Percentiles rank a stretch among this genome's conserved stretches.
Conservation (phyloP, 164 flowering plant species). For the Buxus sempervirens region DNA sequence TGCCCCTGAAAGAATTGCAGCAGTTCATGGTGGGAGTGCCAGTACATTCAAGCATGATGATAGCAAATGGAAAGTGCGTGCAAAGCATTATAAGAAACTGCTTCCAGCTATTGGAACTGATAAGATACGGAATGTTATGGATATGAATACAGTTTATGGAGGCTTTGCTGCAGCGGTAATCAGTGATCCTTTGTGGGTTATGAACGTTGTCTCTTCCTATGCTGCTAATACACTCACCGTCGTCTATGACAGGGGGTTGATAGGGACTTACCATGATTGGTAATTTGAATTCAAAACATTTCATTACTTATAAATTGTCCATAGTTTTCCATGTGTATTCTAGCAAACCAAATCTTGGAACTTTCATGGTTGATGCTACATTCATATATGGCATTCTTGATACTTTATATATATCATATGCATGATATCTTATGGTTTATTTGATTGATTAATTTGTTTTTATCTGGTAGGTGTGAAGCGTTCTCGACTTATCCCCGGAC, state of each 20-base stretch:
- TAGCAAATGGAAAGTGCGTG: slow-evolving; percentile 78
- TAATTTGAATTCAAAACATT: slow-evolving; percentile 22
- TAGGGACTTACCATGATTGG: slow-evolving; percentile 96
- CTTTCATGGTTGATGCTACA: background rate
- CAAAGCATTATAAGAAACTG: slow-evolving; percentile 83
- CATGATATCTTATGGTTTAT: background rate
- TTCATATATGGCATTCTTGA: background rate
- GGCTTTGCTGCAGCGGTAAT: slow-evolving; percentile 88
- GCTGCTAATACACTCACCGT: slow-evolving; percentile 73
- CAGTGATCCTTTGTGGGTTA: slow-evolving; percentile 88
- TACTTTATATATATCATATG: background rate
- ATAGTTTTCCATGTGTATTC: background rate
- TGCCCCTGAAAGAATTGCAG: slow-evolving; percentile 73
- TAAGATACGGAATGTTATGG: slow-evolving; percentile 91
- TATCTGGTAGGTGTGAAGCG: slow-evolving; percentile 82
- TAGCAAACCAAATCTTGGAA: background rate
- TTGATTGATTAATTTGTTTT: background rate
- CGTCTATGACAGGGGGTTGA: slow-evolving; percentile 89
- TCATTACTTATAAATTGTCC: too few relatives aligned
- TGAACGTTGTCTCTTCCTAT: slow-evolving; percentile 96
- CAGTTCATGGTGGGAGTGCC: slow-evolving; percentile 64
- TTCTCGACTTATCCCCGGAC: slow-evolving; percentile 98
- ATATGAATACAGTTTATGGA: slow-evolving; percentile 91
- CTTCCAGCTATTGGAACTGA: slow-evolving; percentile 76
- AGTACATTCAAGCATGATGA: slow-evolving; percentile 81